A percentile compares a stretch with the other conserved stretches of the same genome.
Conservation (phyloP, 768 basidiomycete genomes). For the Leccinum obscurum region DNA sequence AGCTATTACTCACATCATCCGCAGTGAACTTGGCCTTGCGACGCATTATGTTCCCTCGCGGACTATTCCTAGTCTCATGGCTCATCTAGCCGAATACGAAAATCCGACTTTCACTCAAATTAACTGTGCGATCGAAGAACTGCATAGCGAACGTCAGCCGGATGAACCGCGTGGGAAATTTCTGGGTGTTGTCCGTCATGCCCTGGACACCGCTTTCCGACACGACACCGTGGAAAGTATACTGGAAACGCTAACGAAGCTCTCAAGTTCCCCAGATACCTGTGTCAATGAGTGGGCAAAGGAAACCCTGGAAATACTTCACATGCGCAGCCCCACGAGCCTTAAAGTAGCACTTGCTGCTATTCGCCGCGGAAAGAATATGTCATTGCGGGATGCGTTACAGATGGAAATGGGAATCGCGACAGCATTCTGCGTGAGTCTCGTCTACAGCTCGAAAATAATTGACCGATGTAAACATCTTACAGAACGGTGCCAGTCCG, state of each 20-base stretch:
- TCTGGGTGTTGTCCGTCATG: constrained; percentile 63
- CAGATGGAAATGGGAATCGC: constrained; percentile 89
- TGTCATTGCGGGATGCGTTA: constrained; percentile 65
- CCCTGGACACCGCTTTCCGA: constrained; percentile 79
- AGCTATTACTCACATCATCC: constrained; percentile 13
- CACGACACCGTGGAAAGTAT: constrained; percentile 73
- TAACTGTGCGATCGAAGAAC: constrained; percentile 70
- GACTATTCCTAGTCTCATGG: constrained; percentile 68
- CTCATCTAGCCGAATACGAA: constrained; percentile 54
- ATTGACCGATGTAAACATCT: constrained; percentile 12
- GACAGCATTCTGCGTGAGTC: constrained; percentile 84
- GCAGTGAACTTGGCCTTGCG: constrained; percentile 87
- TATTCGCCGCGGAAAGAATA: constrained; percentile 64
- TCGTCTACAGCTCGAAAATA: constrained; percentile 4
- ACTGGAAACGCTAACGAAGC: constrained; percentile 48
- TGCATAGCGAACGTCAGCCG: constrained; percentile 55
- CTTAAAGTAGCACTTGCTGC: constrained; percentile 86
- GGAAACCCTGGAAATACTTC: constrained; percentile 60
- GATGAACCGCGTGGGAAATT: constrained; percentile 55
- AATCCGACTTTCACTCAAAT: constrained; percentile 45
- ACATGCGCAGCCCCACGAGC: constrained; percentile 84
- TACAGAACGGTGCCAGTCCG: constrained; percentile 69
- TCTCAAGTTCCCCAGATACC: constrained; percentile 40
- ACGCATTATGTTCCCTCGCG: constrained; percentile 89
- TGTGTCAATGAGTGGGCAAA: constrained; percentile 72